Conservation (phyloP, 192 early-diverging fungal genomes). For the Rhizophagus sp. region DNA sequence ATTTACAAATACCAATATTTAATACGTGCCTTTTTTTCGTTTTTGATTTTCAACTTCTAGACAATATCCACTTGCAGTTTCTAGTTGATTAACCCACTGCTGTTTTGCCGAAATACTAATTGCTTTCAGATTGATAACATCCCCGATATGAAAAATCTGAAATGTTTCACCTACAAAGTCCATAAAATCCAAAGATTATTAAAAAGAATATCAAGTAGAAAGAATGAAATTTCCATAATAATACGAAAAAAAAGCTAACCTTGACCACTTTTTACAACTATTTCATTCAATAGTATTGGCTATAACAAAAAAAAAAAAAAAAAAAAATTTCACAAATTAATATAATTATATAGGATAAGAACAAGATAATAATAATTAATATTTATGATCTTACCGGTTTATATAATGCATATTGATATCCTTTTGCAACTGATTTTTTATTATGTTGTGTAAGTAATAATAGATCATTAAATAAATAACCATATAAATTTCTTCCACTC, state of each 20-base stretch:
- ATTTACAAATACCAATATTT: background rate
- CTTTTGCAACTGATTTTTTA: background rate
- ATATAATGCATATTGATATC: constrained; percentile 25
- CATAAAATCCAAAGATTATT: background rate
- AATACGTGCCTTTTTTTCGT: constrained; percentile 6
- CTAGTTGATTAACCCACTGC: constrained; percentile 29
- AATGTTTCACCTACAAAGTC: constrained; percentile 13
- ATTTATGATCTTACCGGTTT: constrained; percentile 1
- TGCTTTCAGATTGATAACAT: constrained; percentile 21
- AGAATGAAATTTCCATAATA: background rate
- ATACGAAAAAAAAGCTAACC: background rate
- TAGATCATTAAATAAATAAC: constrained; percentile 74
- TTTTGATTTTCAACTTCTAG: background rate
- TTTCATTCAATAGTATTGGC: constrained; percentile 15
- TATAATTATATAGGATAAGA: background rate
- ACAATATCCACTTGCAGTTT: constrained; percentile 27
- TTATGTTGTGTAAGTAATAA: constrained; percentile 48
- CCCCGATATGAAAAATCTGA: constrained; percentile 13
- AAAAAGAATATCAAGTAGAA: no score
- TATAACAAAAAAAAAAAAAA: no score
- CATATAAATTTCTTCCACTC: constrained; percentile 74
- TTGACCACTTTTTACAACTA: constrained; percentile 18
- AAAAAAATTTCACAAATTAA: no score
- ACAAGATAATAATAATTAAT: no score
- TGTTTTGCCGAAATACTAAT: constrained; percentile 18